Base-by-base conservation (phyloP, 2,329 filamentous ascomycete genomes). In the Fusarium algeriense region DNA sequence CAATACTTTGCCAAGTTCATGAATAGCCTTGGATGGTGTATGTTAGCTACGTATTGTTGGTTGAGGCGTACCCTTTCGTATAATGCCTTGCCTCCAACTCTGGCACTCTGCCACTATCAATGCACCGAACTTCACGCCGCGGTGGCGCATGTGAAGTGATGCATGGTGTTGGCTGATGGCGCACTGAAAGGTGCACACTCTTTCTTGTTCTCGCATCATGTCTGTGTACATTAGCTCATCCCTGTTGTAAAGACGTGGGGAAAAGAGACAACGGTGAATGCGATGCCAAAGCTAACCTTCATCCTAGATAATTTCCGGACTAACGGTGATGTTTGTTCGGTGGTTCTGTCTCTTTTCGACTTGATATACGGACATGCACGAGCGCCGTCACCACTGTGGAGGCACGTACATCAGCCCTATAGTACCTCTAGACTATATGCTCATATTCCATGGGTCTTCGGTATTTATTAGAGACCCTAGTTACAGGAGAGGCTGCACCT, bases 121-220 rank as follows among this genome's bases (percentile, higher is more conserved):
- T 59, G 61, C 60, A 41, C 43, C 43, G 30, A 49, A 43, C 28
- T 32, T 58, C 40, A 35, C 55, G 64, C 64, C 63, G 37, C 55
- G 28, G 55, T 38, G 41, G 48, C 38, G 63, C 64, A 67, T 67
- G 57, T 44, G 34, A 67, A 62, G n/a, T 23, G 40, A 59, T 60
- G 61, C 67, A 64, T 57, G 32, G 50, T 60, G 52, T 69, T 71
- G 46, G 67, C 53, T 53, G 50, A 37, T 49, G 38, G 62, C 46
- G 52, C 69, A 69, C 37, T 64, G 48, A 53, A 70, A 56, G 60
- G 63, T 61, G 60, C 34, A 28, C 48, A 48, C 45, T 50, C n/a
- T 23, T 30, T 64, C 20, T 40, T 46, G 41, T 61, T 48, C 34
- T 54, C 54, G 32, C 55, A 28, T 49, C 38, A 40, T 40, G 14